Evolutionary conservation across 2,329 filamentous ascomycete species (phyloP).

Genomic region (Anthostomella pinea): DNA sequence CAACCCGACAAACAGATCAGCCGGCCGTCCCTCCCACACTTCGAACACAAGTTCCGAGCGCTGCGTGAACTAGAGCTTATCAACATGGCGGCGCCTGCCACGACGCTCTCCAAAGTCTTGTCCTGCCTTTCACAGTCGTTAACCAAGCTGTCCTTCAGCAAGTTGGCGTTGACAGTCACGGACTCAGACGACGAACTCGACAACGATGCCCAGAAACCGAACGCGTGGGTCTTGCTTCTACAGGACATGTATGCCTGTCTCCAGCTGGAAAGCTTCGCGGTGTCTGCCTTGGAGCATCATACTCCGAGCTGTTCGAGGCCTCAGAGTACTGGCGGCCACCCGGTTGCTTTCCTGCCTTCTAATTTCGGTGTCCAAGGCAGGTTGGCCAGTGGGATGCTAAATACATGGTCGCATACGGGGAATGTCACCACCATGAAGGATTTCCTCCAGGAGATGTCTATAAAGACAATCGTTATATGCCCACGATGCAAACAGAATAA

Average conservation of each 20-base stretch:
- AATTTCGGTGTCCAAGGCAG: constrained; percentile 16
- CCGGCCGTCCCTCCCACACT: constrained; percentile 2
- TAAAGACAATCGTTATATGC: constrained; percentile 22
- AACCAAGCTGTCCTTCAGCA: constrained; percentile 12
- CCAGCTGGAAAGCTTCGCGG: constrained; percentile 11
- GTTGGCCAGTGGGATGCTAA: constrained; percentile 11
- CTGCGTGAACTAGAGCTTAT: constrained; percentile 17
- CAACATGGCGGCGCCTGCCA: constrained; percentile 18
- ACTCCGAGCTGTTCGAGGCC: constrained; percentile 15
- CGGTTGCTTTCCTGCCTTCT: constrained; percentile 21
- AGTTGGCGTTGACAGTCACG: constrained; percentile 14
- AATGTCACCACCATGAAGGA: constrained; percentile 8
- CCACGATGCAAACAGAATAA: constrained; percentile 18
- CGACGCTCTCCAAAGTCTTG: constrained; percentile 13
- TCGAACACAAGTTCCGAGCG: constrained; percentile 9
- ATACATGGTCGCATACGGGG: constrained; percentile 16
- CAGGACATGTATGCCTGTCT: constrained; percentile 11
- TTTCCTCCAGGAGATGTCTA: constrained; percentile 19
- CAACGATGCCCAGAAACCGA: constrained; percentile 16
- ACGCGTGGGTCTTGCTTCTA: constrained; percentile 22
- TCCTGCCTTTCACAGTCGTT: constrained; percentile 14
- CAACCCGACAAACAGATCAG: background rate
- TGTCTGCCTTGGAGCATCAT: constrained; percentile 17
- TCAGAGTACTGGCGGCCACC: constrained; percentile 14
- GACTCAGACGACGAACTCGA: constrained; percentile 19